phyloP scores from a whole-genome alignment of 106 monocot genomes.

The Apostasia shenzhenica region DNA sequence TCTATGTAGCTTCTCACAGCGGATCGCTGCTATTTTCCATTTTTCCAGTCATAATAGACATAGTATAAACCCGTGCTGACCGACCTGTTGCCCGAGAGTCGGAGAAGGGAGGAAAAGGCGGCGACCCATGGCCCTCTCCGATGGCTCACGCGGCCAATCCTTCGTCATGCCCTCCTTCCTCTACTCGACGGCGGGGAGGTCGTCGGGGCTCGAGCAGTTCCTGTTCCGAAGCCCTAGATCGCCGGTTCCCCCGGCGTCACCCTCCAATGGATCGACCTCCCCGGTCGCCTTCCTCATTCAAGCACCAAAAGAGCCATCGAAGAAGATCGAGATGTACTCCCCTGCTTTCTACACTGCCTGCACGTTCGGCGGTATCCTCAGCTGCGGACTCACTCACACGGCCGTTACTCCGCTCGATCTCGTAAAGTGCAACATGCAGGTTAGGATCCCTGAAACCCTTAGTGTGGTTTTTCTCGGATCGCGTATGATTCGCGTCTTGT shows the following conservation, averaged over 20 bases:
- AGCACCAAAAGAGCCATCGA: constrained; percentile 31
- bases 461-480: not conserved
- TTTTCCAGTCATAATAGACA: not conserved
- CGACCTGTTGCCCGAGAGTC: not conserved
- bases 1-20: not conserved
- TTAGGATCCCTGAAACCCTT: not conserved
- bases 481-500: too few species aligned
- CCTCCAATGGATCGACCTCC: not conserved
- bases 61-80: not conserved
- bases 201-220: constrained; percentile 3
- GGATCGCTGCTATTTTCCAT: not conserved
- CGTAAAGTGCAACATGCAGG: constrained; percentile 86
- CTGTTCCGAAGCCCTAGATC: constrained; percentile 5
- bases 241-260: not conserved
- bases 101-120: not conserved
- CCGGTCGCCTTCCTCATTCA: constrained; percentile 16
- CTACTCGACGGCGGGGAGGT: not conserved
- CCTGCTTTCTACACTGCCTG: constrained; percentile 54
- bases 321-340: constrained; percentile 57
- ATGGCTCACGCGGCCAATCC: not conserved
- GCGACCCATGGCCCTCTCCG: not conserved
- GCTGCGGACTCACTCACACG: constrained; percentile 64
- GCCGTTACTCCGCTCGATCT: constrained; percentile 73
- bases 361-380: constrained; percentile 50
- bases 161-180: not conserved